Evolutionary conservation across 441 rosid species (phyloP).

Genomic region (Hura crepitans): DNA sequence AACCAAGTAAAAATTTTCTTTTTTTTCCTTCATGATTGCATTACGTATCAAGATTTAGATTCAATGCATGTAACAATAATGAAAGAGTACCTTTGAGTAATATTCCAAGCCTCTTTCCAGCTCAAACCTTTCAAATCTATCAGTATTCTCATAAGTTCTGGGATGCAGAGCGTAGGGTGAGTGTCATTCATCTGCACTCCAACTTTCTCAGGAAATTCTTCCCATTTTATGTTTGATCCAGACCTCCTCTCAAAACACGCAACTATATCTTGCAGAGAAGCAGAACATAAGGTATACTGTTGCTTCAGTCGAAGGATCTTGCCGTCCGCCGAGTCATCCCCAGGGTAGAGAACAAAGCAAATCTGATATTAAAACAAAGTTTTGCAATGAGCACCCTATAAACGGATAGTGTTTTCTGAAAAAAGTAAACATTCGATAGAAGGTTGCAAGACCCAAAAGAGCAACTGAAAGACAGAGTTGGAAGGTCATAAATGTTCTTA

Average conservation of each 20-base stretch:
- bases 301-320: conserved; percentile 89
- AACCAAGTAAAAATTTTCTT: conserved; percentile 1
- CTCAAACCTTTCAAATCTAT: conserved; percentile 46
- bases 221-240: conserved; percentile 63
- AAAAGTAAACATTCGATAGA: conserved; percentile 8
- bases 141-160: conserved; percentile 48
- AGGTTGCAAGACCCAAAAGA: conserved; percentile 1
- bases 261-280: conserved; percentile 91
- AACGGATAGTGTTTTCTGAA: conserved; percentile 2
- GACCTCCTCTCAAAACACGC: conserved; percentile 78
- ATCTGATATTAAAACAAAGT: conserved; percentile 42
- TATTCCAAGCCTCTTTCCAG: conserved; percentile 47
- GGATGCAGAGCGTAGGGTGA: conserved; percentile 55
- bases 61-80: too few species aligned
- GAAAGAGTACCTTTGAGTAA: conserved; percentile 42
- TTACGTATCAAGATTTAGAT: too few species aligned
- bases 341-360: conserved; percentile 84
- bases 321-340: conserved; percentile 89
- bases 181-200: conserved; percentile 94
- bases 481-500: neutral
- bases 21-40: too few species aligned
- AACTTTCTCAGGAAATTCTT: conserved; percentile 79
- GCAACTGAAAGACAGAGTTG: too few species aligned
- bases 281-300: conserved; percentile 91
- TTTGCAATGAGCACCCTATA: conserved; percentile 1